Conservation (phyloP, 2,329 filamentous ascomycete genomes). For the Aspergillus candidus region DNA sequence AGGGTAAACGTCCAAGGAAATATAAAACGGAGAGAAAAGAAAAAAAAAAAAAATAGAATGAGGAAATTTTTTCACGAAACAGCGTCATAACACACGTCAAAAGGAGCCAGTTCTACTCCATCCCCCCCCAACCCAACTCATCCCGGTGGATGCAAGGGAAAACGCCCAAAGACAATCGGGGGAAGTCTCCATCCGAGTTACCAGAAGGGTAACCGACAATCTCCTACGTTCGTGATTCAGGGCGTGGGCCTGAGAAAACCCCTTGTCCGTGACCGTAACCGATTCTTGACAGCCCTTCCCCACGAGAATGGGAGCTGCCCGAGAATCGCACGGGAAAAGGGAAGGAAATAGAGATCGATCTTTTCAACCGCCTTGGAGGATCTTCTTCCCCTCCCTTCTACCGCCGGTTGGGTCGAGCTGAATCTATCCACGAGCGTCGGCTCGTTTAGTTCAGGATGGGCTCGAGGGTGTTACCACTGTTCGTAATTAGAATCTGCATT, state of each 20-base stretch:
- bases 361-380: constrained; percentile 13
- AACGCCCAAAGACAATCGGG: too few species aligned
- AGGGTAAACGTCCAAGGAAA: constrained; percentile 18
- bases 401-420: constrained; percentile 11
- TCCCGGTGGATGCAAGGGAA: neutral
- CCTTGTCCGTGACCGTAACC: constrained; percentile 27
- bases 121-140: constrained; percentile 16
- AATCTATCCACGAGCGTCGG: constrained; percentile 8
- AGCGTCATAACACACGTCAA: constrained; percentile 31
- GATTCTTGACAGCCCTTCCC: neutral
- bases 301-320: too few species aligned
- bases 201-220: constrained; percentile 2
- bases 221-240: constrained; percentile 28
- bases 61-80: constrained; percentile 22
- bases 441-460: constrained; percentile 36
- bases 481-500: constrained; percentile 8
- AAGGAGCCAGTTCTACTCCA: constrained; percentile 25
- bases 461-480: constrained; percentile 44
- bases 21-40: constrained; percentile 18
- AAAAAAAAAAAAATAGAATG: constrained; percentile 16
- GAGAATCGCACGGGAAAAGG: too few species aligned
- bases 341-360: too few species aligned
- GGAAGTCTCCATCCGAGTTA: too few species aligned
- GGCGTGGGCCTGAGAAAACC: constrained; percentile 23
- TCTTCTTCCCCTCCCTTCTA: constrained; percentile 9